A percentile compares a stretch with the other conserved stretches of the same genome.
Evolutionary conservation across 768 basidiomycete species (phyloP).

Genomic region (Sporobolomyces roseus): DNA sequence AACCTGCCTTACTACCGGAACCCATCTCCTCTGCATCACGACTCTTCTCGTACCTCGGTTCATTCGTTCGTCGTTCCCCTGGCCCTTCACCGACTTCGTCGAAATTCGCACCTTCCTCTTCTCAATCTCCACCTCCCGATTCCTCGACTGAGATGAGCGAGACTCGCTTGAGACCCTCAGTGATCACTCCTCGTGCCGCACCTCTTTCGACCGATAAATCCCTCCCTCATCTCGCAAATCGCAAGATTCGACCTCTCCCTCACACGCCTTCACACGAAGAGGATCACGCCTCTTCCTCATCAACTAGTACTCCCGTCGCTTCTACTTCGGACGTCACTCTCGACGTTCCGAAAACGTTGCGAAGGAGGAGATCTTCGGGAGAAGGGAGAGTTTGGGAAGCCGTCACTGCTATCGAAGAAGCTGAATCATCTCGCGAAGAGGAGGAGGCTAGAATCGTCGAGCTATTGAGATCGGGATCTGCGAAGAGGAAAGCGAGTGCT

Average conservation of each 20-base stretch:
- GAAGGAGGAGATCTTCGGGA: slow-evolving; percentile 1
- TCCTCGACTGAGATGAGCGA: slow-evolving; percentile 20
- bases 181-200: slow-evolving; percentile 14
- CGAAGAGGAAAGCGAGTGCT: slow-evolving; percentile 15
- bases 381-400: slow-evolving; percentile 23
- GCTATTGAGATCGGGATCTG: slow-evolving; percentile 19
- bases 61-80: slow-evolving; percentile 26
- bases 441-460: slow-evolving; percentile 35
- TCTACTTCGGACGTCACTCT: not conserved
- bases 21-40: slow-evolving; percentile 15
- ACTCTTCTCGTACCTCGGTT: slow-evolving; percentile 36
- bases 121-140: slow-evolving; percentile 5
- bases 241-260: not conserved
- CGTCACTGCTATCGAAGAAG: slow-evolving; percentile 33
- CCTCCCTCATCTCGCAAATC: slow-evolving; percentile 9
- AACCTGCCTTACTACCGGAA: not conserved
- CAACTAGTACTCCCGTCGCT: not conserved
- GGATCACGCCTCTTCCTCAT: no score
- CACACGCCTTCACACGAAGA: no score
- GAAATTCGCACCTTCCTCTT: not conserved
- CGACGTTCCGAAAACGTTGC: not conserved
- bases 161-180: not conserved
- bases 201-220: not conserved
- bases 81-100: slow-evolving; percentile 16
- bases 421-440: slow-evolving; percentile 33